Percentiles rank a stretch among this genome's conserved stretches.
These are phyloP conservation scores for Candida bentonensis DNA, from an alignment of 805 yeast species.

Conservation along the genomic window DNA sequence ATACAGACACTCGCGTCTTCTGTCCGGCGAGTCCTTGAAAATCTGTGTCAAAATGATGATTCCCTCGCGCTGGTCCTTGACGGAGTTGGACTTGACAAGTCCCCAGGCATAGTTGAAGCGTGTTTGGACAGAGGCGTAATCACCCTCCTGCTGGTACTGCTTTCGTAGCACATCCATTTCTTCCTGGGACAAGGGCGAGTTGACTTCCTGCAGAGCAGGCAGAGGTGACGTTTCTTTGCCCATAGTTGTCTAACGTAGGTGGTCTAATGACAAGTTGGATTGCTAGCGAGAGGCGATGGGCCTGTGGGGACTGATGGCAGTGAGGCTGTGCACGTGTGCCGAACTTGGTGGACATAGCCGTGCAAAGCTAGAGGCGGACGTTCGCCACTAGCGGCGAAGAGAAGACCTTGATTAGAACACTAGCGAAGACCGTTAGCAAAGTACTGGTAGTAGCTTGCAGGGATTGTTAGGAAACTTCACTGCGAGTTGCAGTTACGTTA, in stretches of 20 bases:
- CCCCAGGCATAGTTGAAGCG: constrained; percentile 97
- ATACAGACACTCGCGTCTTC: constrained; percentile 82
- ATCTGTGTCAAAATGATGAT: constrained; percentile 45
- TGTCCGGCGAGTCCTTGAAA: constrained; percentile 62
- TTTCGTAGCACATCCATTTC: constrained; percentile 63
- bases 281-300: too few relatives aligned
- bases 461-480: too few relatives aligned
- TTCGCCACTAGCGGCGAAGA: too few relatives aligned
- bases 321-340: too few relatives aligned
- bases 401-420: too few relatives aligned
- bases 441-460: too few relatives aligned
- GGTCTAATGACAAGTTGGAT: too few relatives aligned
- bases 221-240: constrained; percentile 7
- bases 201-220: constrained; percentile 13
- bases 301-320: too few relatives aligned
- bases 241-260: neutral
- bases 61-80: constrained; percentile 62
- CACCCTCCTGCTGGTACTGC: constrained; percentile 72
- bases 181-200: constrained; percentile 46
- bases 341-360: too few relatives aligned
- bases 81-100: constrained; percentile 53
- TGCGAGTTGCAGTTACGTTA: too few relatives aligned
- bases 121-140: constrained; percentile 67
- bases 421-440: too few relatives aligned
- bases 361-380: too few relatives aligned